Evolutionary conservation across 176 grass and related monocot species (phyloP).

Genomic region (Poa pratensis): DNA sequence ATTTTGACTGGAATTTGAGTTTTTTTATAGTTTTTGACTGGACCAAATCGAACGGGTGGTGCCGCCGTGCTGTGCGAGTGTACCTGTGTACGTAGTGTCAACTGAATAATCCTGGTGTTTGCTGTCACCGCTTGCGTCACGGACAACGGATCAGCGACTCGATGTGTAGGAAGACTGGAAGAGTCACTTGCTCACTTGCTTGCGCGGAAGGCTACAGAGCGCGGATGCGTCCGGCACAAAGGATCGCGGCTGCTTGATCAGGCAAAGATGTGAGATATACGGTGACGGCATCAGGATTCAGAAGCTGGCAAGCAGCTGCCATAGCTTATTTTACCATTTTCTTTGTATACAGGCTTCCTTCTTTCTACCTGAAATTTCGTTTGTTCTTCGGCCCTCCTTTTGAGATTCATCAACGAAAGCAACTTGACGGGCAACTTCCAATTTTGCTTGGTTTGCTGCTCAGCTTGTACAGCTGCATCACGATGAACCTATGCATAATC

Average conservation of each 20-base stretch:
- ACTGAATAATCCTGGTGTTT: neutral
- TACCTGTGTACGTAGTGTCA: neutral
- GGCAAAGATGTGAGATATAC: neutral
- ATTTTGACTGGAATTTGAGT: neutral
- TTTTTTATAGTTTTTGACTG: neutral
- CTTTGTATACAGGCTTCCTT: neutral
- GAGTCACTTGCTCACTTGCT: too few species aligned
- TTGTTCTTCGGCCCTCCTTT: neutral
- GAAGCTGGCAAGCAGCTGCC: neutral
- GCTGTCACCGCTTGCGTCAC: neutral
- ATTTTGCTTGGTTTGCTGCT: conserved; percentile 86
- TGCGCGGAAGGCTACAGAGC: neutral
- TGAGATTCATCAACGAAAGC: too few species aligned
- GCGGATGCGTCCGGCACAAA: neutral
- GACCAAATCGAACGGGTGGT: neutral
- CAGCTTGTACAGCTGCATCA: conserved; percentile 85
- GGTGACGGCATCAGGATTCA: neutral
- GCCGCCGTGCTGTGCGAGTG: neutral
- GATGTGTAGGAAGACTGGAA: neutral
- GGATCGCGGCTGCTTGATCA: neutral
- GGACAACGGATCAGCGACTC: neutral
- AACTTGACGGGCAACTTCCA: conserved; percentile 83
- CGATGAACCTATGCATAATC: conserved; percentile 91
- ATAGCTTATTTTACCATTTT: neutral
- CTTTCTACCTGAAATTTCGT: too few species aligned